Percentiles rank a stretch among this genome's conserved stretches.
These are phyloP conservation scores for Carex parvula DNA, from an alignment of 176 grass and related monocot species.

Conservation along the genomic window DNA sequence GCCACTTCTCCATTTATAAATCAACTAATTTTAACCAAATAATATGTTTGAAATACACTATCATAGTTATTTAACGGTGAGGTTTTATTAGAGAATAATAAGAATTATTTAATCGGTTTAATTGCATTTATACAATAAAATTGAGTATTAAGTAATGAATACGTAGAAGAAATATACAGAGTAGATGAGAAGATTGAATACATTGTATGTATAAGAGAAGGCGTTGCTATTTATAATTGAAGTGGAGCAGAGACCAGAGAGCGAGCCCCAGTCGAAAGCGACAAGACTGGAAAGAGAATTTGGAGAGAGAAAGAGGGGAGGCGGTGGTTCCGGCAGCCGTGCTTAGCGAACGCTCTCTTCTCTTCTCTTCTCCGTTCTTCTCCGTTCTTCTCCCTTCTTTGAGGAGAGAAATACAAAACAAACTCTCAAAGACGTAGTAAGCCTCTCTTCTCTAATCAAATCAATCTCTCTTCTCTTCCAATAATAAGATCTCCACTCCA, in stretches of 20 bases:
- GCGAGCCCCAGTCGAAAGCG: conserved; percentile 13
- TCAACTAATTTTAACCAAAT: neutral
- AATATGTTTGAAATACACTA: neutral
- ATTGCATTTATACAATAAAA: neutral
- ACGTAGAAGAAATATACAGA: neutral
- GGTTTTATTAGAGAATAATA: neutral
- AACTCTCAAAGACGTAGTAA: neutral
- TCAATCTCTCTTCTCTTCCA: neutral
- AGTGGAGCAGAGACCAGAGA: conserved; percentile 34
- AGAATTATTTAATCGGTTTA: neutral
- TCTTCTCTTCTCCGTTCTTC: neutral
- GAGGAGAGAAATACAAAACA: neutral
- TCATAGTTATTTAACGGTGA: neutral
- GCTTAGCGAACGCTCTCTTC: conserved; percentile 6
- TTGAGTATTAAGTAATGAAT: neutral
- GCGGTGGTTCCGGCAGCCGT: conserved; percentile 32
- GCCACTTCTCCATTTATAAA: neutral
- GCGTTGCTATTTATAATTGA: conserved; percentile 31
- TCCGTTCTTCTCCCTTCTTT: too few relatives aligned
- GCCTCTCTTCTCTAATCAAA: neutral
- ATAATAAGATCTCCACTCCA: neutral
- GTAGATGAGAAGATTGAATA: conserved; percentile 4
- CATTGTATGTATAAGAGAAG: neutral
- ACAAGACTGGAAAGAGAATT: conserved; percentile 9
- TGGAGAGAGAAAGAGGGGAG: conserved; percentile 13